These are phyloP conservation scores for Neonothopanus nambi DNA, from an alignment of 1,284 basidiomycete genomes.

Conservation along the genomic window DNA sequence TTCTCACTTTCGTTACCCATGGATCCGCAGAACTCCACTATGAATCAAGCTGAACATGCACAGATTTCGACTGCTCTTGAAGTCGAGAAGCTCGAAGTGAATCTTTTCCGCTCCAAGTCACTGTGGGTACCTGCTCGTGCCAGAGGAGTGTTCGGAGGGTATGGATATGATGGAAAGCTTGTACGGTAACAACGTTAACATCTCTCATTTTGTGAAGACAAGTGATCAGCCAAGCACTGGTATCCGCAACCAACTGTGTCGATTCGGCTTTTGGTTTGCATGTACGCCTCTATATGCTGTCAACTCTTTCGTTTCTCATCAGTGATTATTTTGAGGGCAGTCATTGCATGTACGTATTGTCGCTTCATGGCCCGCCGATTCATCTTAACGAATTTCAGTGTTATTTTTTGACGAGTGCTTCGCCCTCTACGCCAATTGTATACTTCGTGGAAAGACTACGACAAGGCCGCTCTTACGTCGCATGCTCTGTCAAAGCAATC, in stretches of 20 bases:
- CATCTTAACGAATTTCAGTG: conserved; percentile 45
- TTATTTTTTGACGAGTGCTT: conserved; percentile 81
- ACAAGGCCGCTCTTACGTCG: conserved; percentile 73
- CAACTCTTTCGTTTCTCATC: neutral
- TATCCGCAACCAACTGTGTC: conserved; percentile 78
- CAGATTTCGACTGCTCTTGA: conserved; percentile 72
- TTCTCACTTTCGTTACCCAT: neutral
- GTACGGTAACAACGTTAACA: neutral
- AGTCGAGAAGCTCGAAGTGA: conserved; percentile 77
- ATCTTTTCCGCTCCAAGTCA: conserved; percentile 73
- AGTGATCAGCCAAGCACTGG: conserved; percentile 86
- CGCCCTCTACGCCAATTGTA: conserved; percentile 75
- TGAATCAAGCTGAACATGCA: conserved; percentile 51
- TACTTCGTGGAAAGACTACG: conserved; percentile 88
- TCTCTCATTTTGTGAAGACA: conserved; percentile 40
- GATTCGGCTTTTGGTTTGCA: conserved; percentile 69
- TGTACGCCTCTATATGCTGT: conserved; percentile 42
- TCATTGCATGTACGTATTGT: conserved; percentile 16
- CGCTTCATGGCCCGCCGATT: neutral
- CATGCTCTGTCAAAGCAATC: conserved; percentile 67
- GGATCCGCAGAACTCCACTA: conserved; percentile 2
- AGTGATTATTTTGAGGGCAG: conserved; percentile 14
- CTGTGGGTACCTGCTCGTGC: conserved; percentile 67
- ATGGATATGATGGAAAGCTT: conserved; percentile 17
- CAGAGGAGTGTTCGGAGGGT: conserved; percentile 86